A percentile compares a stretch with the other conserved stretches of the same genome.
These are phyloP conservation scores for Blastocrithidia nonstop DNA, from an alignment of 208 protist genomes.

Conservation along the genomic window DNA sequence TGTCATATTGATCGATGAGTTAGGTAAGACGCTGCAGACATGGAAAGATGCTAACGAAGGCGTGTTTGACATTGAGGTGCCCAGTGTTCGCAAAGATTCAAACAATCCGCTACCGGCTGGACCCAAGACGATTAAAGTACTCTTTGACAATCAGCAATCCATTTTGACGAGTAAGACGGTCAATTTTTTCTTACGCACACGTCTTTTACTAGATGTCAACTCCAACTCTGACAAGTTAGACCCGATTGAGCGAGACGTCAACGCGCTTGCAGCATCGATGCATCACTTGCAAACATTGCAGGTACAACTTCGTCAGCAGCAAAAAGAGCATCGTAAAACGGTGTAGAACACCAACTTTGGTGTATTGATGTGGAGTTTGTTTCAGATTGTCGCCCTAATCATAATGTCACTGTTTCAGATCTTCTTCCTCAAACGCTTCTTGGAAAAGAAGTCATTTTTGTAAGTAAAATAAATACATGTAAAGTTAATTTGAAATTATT, in stretches of 20 bases:
- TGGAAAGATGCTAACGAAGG: slow-evolving; percentile 17
- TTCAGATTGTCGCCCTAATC: slow-evolving; percentile 48
- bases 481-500: too few relatives aligned
- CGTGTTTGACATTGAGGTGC: slow-evolving; percentile 11
- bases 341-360: slow-evolving; percentile 42
- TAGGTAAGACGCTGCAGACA: slow-evolving; percentile 5
- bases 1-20: slow-evolving; percentile 9
- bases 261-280: slow-evolving; percentile 13
- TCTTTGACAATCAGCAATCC: slow-evolving; percentile 35
- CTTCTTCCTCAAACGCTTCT: slow-evolving; percentile 57
- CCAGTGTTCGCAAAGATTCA: too few relatives aligned
- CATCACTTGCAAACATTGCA: slow-evolving; percentile 31
- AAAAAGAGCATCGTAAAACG: slow-evolving; percentile 50
- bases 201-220: slow-evolving; percentile 9
- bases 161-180: slow-evolving; percentile 17
- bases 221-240: slow-evolving; percentile 21
- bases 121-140: slow-evolving; percentile 8
- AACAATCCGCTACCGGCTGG: too few relatives aligned
- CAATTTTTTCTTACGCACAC: slow-evolving; percentile 29
- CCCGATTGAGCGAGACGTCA: slow-evolving; percentile 48
- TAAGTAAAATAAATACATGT: too few relatives aligned
- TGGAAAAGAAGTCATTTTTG: slow-evolving; percentile 59
- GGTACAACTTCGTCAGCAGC: slow-evolving; percentile 19
- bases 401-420: slow-evolving; percentile 52
- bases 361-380: slow-evolving; percentile 49